These are phyloP conservation scores for Afroboletus lepidellus DNA, from an alignment of 1,284 basidiomycete genomes.

Conservation along the genomic window DNA sequence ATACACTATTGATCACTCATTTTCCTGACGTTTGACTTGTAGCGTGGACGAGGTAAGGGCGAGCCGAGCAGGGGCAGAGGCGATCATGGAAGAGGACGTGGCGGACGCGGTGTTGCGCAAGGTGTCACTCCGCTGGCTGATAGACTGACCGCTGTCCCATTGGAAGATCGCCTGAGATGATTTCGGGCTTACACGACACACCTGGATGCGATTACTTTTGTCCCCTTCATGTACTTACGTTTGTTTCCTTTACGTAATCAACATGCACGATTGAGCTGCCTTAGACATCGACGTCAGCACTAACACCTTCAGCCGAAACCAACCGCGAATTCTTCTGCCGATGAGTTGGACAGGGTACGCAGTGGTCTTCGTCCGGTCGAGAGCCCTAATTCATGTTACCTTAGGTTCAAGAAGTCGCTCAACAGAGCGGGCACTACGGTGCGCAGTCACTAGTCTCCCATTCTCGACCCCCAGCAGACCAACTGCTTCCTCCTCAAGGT, in stretches of 20 bases:
- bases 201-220: neutral
- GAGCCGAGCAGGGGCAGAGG: conserved; percentile 19
- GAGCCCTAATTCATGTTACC: conserved; percentile 6
- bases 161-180: conserved; percentile 20
- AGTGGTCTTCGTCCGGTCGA: neutral
- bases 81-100: conserved; percentile 23
- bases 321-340: neutral
- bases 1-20: neutral
- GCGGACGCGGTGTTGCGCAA: conserved; percentile 21
- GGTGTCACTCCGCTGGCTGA: conserved; percentile 17
- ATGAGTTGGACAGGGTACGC: conserved; percentile 54
- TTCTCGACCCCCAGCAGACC: conserved; percentile 1
- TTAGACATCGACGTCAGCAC: neutral
- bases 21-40: conserved; percentile 3
- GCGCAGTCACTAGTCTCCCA: conserved; percentile 26
- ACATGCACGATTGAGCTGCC: neutral
- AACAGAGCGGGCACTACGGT: conserved; percentile 90
- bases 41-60: conserved; percentile 29
- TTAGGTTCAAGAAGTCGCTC: conserved; percentile 91
- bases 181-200: neutral
- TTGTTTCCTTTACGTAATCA: conserved; percentile 24
- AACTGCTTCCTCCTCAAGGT: conserved; percentile 46
- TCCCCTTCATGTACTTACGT: conserved; percentile 3
- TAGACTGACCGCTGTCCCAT: conserved; percentile 18
- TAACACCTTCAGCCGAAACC: neutral